Evolutionary conservation across 352 stramenopile species (phyloP), one percentile per base, ranked within the genome.

Genomic region (Pythium brassicae): DNA sequence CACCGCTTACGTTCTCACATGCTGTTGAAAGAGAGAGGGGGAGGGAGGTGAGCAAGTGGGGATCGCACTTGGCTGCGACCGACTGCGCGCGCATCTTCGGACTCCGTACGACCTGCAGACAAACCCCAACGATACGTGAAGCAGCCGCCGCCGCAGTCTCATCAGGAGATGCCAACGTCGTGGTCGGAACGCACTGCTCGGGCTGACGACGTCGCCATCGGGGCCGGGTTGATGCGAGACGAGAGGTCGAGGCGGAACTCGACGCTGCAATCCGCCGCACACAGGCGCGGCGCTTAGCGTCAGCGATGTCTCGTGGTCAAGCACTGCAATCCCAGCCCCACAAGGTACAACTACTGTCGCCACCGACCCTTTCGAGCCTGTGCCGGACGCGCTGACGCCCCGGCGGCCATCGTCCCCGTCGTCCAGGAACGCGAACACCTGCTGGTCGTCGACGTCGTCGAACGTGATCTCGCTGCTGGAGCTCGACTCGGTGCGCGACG

Each of bases 391-490:
- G 9, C 29, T 35, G 5, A 35, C 4, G 14, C 44, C 26, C 19
- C 52, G 46, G 54, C 32, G n/a, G 25, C 68, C 43, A 25, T 74
- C 65, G 11, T 77, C 70, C 12, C 65, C 70, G 42, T 87, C 74
- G 26, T 76, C 77, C 6, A 88, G 64, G 37, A 71, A 80, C 19
- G 72, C 66, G 34, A 88, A 76, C 12, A 86, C 66, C 23, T 86
- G 72, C 8, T 71, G 63, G 27, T 88, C 68, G 52, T 88, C 73
- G 10, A 83, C 25, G 46, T 88, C 75, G 53, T 86, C 73, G 50
- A 86, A 88, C 22, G 76, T 85, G 27, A 83, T 68, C 20, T 88
- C 77, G 48, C 75, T 78, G 37, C 71, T 85, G 17, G 74, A 80
- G 27, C 62, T 65, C 26, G 75, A 86, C 48, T 74, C 69, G 14